Base-by-base conservation (phyloP, 495 filamentous ascomycete species). In the Tuber brumale region DNA sequence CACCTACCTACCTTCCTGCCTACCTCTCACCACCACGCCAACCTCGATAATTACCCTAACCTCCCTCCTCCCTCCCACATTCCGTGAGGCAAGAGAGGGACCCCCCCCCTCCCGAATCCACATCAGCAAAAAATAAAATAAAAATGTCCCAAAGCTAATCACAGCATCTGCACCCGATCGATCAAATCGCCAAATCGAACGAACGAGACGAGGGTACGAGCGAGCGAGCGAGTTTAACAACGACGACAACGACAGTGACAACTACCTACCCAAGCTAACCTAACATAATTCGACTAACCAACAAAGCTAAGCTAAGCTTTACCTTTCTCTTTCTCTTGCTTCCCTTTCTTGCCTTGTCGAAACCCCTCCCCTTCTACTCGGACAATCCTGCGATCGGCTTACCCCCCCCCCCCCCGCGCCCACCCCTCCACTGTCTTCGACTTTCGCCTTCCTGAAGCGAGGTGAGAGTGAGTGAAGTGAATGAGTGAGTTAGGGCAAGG, bases 131-230 rank as follows among this genome's bases (percentile, higher is more conserved):
- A 66, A 66, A 66, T 31, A 57, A 57, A 57, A 48, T 23, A 66
- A 31, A 61, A 66, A 66, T 12, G 57, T 18, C 57, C 57, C n/a
- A 66, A 66, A 66, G 57, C 10, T 66, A 66, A 66, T 66, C 57
- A 66, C 57, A 66, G 57, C 57, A 66, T 66, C 57, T 80, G 78
- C 78, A 79, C 78, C 70, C 74, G 78, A 80, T 80, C 78, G 78
- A 80, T 80, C 78, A 80, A 80, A 80, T 80, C 78, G 78, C 78
- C 73, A 76, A 79, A 79, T 73, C 75, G 57, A 66, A 66, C 57
- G 57, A 66, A 66, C 57, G 57, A 66, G 57, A 66, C 27, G 57
- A 31, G 27, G 31, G 57, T 66, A 66, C 57, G 57, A 66, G 57
- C n/a, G 48, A n/a, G 23, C 48, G 57, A 66, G 51, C 51, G 51